These are phyloP conservation scores for Beauveria sp. DNA, from an alignment of 2,329 filamentous ascomycete genomes.

Conservation along the genomic window DNA sequence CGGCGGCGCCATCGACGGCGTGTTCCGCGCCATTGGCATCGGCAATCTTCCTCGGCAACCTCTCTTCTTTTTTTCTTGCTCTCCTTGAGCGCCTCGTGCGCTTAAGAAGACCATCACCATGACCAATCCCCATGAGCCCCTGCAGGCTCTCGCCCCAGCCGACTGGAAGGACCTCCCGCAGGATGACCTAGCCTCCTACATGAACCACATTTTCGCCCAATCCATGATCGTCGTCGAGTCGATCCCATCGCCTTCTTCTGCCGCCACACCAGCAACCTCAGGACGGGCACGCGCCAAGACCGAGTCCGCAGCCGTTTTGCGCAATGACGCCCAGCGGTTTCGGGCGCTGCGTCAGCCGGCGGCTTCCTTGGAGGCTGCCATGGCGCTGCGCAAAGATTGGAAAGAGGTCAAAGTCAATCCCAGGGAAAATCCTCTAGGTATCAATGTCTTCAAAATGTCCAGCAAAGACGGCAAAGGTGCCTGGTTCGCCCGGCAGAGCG, in stretches of 20 bases:
- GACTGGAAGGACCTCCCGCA: conserved; percentile 41
- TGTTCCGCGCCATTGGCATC: conserved; percentile 54
- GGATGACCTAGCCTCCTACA: conserved; percentile 44
- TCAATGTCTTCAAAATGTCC: conserved; percentile 72
- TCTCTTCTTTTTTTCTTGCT: too few species aligned
- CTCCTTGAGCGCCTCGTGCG: not conserved
- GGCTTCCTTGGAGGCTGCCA: conserved; percentile 39
- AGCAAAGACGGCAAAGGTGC: conserved; percentile 75
- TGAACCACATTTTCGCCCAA: conserved; percentile 54
- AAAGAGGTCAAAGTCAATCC: conserved; percentile 70
- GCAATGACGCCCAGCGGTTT: conserved; percentile 45
- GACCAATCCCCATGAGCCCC: conserved; percentile 50
- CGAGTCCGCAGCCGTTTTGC: conserved; percentile 42
- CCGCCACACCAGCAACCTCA: conserved; percentile 30
- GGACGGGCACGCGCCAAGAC: conserved; percentile 44
- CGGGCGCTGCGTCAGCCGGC: conserved; percentile 31
- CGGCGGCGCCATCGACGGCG: conserved; percentile 61
- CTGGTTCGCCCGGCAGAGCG: conserved; percentile 82
- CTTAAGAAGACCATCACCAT: conserved; percentile 26
- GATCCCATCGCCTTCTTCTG: conserved; percentile 44
- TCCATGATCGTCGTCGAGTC: conserved; percentile 69
- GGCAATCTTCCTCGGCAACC: not conserved
- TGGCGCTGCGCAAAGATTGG: conserved; percentile 71
- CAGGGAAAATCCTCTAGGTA: conserved; percentile 66
- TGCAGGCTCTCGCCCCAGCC: conserved; percentile 48